Base-by-base conservation (phyloP, 495 filamentous ascomycete genomes). In the Neurospora tetraspora region DNA sequence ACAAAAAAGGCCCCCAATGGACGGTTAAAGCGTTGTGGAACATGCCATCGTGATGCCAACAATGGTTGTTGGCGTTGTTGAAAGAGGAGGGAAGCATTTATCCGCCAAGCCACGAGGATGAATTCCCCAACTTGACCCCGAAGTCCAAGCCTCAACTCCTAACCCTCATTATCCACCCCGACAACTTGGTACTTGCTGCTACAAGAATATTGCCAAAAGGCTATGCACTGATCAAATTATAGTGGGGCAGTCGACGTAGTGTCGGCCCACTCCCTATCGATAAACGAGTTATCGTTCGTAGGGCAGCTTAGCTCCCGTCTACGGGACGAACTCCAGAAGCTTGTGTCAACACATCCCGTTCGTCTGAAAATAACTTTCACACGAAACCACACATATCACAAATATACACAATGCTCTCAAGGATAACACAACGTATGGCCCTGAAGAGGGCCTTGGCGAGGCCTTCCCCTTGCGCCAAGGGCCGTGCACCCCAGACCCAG, bases 401-500 rank as follows among this genome's bases (percentile, higher is more conserved):
- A 43, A 68, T 69, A 70, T 47, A 39, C 68, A 73, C 69, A 76
- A 79, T 84, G 83, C 77, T 83, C 71, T 81, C 82, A 34, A 80
- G 80, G 77, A 74, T 78, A 79, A 69, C 80, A 71, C 78, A 78
- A 69, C 77, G 77, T 74, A 80, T 80, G 78, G 77, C 76, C 39
- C 31, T 78, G 68, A 69, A 73, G 70, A 79, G 73, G 68, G 72
- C 47, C 10, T 73, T 70, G 69, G 69, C 42, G 2, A 38, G 73
- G 2, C 65, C 53, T 34, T 45, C 70, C 5, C 27, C 42, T 37
- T 72, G 36, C 16, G 20, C 10, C 59, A 36, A n/a, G 38, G 20
- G 23, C 70, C 18, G 18, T 6, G 71, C 43, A 20, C n/a, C 70
- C 65, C 68, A 68, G 40, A 39, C 34, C 53, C 71, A 77, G 71